A percentile compares a stretch with the other conserved stretches of the same genome.
Conservation (phyloP, 2,329 filamentous ascomycete genomes). For the Colletotrichum abscissum region DNA sequence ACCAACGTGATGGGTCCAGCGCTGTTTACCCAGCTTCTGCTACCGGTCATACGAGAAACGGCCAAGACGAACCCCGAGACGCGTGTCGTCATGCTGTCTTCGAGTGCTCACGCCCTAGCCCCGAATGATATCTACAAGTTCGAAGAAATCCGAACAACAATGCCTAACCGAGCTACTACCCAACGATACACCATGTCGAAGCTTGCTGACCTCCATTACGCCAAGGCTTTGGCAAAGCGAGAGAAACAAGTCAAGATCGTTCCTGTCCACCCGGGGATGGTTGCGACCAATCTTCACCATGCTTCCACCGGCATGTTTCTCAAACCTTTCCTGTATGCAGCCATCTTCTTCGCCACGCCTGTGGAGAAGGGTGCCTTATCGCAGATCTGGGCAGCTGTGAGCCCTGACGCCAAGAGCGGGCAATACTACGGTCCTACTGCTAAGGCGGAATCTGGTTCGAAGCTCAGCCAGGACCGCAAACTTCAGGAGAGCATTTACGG, state of each 20-base stretch:
- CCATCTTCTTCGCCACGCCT: not conserved
- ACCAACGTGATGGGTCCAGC: too few species aligned
- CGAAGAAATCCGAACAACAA: too few species aligned
- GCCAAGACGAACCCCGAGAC: too few species aligned
- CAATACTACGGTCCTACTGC: not conserved
- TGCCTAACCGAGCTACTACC: too few species aligned
- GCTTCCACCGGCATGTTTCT: not conserved
- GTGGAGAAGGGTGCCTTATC: not conserved
- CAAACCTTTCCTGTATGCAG: not conserved
- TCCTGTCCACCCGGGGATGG: not conserved
- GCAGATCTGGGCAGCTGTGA: not conserved
- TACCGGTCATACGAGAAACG: too few species aligned
- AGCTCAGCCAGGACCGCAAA: not conserved
- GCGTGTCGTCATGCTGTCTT: too few species aligned
- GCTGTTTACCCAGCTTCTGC: too few species aligned
- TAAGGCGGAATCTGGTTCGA: not conserved
- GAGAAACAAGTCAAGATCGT: not conserved
- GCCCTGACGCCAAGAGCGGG: not conserved
- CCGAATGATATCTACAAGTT: too few species aligned
- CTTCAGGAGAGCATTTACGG: not conserved
- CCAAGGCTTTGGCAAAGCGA: not conserved
- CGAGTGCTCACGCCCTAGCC: too few species aligned
- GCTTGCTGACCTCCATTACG: not conserved
- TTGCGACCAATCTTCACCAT: not conserved
- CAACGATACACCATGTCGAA: not conserved